Conservation (phyloP, 2,329 filamentous ascomycete species). For the Calonectria naviculata region DNA sequence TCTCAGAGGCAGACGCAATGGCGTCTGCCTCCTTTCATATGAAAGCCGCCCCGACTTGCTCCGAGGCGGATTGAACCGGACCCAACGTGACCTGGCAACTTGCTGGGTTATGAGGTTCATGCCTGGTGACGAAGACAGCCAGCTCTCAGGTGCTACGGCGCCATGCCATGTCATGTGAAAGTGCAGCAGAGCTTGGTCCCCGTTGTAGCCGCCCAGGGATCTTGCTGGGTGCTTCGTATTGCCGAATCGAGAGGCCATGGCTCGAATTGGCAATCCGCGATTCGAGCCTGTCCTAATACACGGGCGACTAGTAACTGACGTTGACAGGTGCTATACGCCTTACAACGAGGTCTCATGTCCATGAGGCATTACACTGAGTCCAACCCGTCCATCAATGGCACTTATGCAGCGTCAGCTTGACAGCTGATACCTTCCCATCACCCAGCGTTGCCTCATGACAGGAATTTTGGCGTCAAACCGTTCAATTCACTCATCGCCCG, state of each 20-base stretch:
- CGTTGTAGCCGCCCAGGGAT: not conserved
- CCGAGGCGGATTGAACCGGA: slow-evolving; percentile 17
- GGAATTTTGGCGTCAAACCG: slow-evolving; percentile 12
- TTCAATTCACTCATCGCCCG: slow-evolving; percentile 12
- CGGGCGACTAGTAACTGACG: not conserved
- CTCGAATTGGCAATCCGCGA: slow-evolving; percentile 17
- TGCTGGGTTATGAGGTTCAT: slow-evolving; percentile 3
- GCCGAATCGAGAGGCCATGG: not conserved
- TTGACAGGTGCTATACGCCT: not conserved
- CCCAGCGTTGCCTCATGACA: slow-evolving; percentile 13
- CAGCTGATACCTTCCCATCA: not conserved
- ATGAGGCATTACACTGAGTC: not conserved
- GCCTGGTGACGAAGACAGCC: not conserved
- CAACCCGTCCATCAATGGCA: not conserved
- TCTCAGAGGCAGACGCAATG: not conserved
- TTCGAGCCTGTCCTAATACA: not conserved
- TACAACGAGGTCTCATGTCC: not conserved
- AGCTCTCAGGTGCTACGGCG: not conserved
- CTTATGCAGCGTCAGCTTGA: slow-evolving; percentile 3
- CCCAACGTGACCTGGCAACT: not conserved
- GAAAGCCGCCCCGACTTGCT: slow-evolving; percentile 10
- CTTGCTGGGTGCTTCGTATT: not conserved
- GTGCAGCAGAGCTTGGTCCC: not conserved
- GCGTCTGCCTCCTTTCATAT: slow-evolving; percentile 3
- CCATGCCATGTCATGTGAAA: slow-evolving; percentile 6